Conservation (phyloP, 140 eudicot species). For the Bidens hawaiensis region DNA sequence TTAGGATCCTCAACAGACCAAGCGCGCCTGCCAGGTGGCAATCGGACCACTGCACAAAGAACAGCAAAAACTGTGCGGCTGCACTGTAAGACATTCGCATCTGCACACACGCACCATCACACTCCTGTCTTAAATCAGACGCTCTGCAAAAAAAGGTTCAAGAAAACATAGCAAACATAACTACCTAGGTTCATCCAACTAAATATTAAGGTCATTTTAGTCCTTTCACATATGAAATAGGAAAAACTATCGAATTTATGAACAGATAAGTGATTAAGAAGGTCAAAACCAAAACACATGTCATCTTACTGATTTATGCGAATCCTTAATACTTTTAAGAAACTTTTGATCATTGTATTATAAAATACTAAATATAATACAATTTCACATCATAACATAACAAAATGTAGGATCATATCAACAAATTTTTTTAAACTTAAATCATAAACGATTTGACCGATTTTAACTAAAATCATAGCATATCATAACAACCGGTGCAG, state of each 20-base stretch:
- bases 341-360: background rate
- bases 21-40: conserved; percentile 90
- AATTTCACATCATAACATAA: background rate
- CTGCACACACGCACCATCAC: conserved; percentile 78
- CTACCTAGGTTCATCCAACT: background rate
- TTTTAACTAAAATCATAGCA: too few species aligned
- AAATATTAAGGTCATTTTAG: background rate
- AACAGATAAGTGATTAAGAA: background rate
- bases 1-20: conserved; percentile 69
- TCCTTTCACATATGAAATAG: background rate
- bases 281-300: conserved; percentile 12
- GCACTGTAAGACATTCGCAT: conserved; percentile 93
- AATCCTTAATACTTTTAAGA: background rate
- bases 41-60: conserved; percentile 91
- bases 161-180: background rate
- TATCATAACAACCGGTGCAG: too few species aligned
- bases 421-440: background rate
- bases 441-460: background rate
- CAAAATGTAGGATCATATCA: background rate
- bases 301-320: background rate
- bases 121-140: conserved; percentile 69
- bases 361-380: background rate
- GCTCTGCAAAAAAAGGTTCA: conserved; percentile 47
- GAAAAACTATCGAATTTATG: background rate
- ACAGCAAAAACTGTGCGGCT: conserved; percentile 75